A percentile compares a stretch with the other conserved stretches of the same genome.
Evolutionary conservation across 768 basidiomycete species (phyloP).

Genomic region (Naematelia aurantialba): DNA sequence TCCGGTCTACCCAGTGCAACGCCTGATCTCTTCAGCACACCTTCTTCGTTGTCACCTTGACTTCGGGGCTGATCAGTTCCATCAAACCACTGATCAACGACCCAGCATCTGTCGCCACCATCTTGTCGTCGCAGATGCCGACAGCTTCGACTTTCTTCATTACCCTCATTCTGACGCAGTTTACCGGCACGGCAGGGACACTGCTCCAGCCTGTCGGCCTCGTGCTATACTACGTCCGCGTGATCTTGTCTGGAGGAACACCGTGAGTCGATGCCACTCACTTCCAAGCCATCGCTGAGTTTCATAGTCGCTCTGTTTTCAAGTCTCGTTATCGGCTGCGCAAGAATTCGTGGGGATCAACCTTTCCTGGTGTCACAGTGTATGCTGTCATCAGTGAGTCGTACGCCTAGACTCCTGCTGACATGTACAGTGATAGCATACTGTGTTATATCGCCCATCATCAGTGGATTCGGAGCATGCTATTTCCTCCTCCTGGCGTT

Average conservation of each 20-base stretch:
- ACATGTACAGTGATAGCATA: slow-evolving; percentile 54
- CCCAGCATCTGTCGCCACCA: slow-evolving; percentile 64
- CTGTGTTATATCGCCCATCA: slow-evolving; percentile 84
- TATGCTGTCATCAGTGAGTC: slow-evolving; percentile 74
- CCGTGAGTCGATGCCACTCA: slow-evolving; percentile 20
- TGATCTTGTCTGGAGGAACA: slow-evolving; percentile 80
- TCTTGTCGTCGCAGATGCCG: slow-evolving; percentile 76
- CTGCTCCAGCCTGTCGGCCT: slow-evolving; percentile 75
- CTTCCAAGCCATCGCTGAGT: slow-evolving; percentile 55
- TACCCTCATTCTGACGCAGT: slow-evolving; percentile 56
- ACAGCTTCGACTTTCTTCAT: slow-evolving; percentile 49
- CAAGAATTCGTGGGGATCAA: slow-evolving; percentile 70
- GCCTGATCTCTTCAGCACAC: slow-evolving; percentile 63
- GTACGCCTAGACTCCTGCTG: not conserved
- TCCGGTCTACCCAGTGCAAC: not conserved
- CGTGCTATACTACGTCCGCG: slow-evolving; percentile 82
- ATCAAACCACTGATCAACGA: slow-evolving; percentile 63
- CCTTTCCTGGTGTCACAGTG: slow-evolving; percentile 66
- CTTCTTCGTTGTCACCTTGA: slow-evolving; percentile 83
- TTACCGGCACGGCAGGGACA: slow-evolving; percentile 72
- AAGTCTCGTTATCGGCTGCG: slow-evolving; percentile 72
- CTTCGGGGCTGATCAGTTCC: slow-evolving; percentile 75
- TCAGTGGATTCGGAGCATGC: slow-evolving; percentile 78
- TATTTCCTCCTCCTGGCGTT: slow-evolving; percentile 81
- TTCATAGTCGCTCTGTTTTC: slow-evolving; percentile 59